phyloP scores from a whole-genome alignment of 352 stramenopile genomes.

The Phytophthora boehmeriae region DNA sequence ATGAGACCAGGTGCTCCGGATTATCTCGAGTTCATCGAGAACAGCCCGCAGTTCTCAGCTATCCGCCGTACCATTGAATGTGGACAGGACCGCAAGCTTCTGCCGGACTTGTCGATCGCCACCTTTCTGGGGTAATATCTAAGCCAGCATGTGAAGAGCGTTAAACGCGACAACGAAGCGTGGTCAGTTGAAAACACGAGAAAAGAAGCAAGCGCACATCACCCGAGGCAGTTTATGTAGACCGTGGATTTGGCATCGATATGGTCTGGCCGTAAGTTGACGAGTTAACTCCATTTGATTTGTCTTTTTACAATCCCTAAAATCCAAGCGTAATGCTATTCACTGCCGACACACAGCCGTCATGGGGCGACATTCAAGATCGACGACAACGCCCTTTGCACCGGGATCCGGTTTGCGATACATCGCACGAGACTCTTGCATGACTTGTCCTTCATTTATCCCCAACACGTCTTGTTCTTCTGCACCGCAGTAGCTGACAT shows the following conservation, averaged over 20 bases:
- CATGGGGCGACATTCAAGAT: constrained; percentile 67
- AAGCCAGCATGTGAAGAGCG: too few relatives aligned
- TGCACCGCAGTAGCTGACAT: constrained; percentile 68
- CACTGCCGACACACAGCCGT: constrained; percentile 71
- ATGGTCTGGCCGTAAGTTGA: too few relatives aligned
- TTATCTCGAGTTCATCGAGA: constrained; percentile 53
- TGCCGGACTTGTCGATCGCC: constrained; percentile 36
- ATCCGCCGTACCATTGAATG: constrained; percentile 18
- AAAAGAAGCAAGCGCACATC: too few relatives aligned
- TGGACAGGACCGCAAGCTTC: not conserved
- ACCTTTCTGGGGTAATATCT: constrained; percentile 25
- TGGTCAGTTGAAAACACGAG: too few relatives aligned
- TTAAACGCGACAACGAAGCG: too few relatives aligned
- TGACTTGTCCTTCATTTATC: constrained; percentile 91
- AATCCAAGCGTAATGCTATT: constrained; percentile 1
- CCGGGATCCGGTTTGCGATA: constrained; percentile 77
- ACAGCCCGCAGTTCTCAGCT: constrained; percentile 40
- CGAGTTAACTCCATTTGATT: too few relatives aligned
- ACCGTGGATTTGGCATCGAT: too few relatives aligned
- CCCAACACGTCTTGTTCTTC: constrained; percentile 90
- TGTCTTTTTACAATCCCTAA: not conserved
- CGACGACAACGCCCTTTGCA: constrained; percentile 73
- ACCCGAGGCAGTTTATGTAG: too few relatives aligned
- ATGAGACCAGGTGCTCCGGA: constrained; percentile 46
- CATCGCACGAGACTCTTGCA: constrained; percentile 83